Evolutionary conservation across 192 early-diverging fungal genomes (phyloP).

Genomic region (Lobosporangium transversale): DNA sequence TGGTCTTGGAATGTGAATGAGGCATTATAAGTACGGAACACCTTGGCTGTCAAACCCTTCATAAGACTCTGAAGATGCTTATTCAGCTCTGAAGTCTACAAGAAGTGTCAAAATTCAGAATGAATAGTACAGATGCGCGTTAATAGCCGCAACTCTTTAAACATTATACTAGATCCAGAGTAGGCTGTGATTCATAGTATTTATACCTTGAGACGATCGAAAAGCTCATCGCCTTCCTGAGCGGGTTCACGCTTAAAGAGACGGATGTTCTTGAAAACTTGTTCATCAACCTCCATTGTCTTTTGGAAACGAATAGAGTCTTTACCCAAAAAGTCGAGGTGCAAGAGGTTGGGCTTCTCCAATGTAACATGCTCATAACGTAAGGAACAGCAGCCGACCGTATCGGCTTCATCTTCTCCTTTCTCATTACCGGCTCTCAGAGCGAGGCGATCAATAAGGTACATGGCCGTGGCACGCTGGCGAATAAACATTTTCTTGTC

Average conservation of each 20-base stretch:
- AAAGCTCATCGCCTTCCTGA: slow-evolving; percentile 79
- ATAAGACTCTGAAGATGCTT: slow-evolving; percentile 89
- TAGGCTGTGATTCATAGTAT: too few species aligned
- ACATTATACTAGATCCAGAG: background rate
- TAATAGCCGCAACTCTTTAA: background rate
- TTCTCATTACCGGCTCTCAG: slow-evolving; percentile 98
- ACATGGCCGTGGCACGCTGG: slow-evolving; percentile 94
- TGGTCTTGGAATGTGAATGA: slow-evolving; percentile 93
- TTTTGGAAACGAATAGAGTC: slow-evolving; percentile 97
- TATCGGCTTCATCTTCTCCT: slow-evolving; percentile 97
- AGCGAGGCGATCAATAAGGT: slow-evolving; percentile 94
- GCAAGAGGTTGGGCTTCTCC: slow-evolving; percentile 83
- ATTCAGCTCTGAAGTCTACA: slow-evolving; percentile 82
- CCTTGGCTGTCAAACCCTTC: slow-evolving; percentile 95
- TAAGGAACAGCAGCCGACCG: slow-evolving; percentile 98
- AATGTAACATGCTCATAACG: slow-evolving; percentile 91
- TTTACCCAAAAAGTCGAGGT: slow-evolving; percentile 98
- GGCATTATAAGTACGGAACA: slow-evolving; percentile 99
- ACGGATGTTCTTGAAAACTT: slow-evolving; percentile 93
- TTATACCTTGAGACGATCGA: slow-evolving; percentile 87
- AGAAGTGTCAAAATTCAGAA: background rate
- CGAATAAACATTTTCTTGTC: slow-evolving; percentile 83
- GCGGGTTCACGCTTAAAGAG: slow-evolving; percentile 89
- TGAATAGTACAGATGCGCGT: background rate
- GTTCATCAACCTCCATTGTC: slow-evolving; percentile 81